Conservation (phyloP, 177 flowering plant species). For the Vitis hybrid region DNA sequence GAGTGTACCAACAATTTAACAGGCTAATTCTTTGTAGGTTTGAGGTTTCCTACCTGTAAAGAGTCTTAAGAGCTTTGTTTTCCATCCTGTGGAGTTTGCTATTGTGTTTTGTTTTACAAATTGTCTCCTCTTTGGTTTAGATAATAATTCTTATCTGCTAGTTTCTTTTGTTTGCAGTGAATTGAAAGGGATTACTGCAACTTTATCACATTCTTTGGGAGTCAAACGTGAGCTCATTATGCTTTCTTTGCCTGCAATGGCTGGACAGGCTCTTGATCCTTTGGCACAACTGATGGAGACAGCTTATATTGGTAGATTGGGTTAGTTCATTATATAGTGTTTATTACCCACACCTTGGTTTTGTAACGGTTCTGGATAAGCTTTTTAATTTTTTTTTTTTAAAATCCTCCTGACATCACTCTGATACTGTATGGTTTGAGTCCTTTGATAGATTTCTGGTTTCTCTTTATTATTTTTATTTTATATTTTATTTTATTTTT, state of each 20-base stretch:
- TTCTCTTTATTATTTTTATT: not conserved
- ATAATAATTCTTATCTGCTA: constrained; percentile 3
- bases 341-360: not conserved
- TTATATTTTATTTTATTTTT: not conserved
- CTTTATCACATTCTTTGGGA: constrained; percentile 28
- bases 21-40: too few relatives aligned
- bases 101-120: not conserved
- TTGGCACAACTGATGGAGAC: constrained; percentile 91
- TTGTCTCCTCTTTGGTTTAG: not conserved
- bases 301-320: constrained; percentile 90
- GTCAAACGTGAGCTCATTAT: constrained; percentile 59
- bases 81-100: too few relatives aligned
- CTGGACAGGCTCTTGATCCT: constrained; percentile 92
- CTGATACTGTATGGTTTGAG: not conserved
- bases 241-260: constrained; percentile 87
- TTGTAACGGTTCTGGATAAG: not conserved
- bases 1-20: too few relatives aligned
- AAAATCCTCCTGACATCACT: not conserved
- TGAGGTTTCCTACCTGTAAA: too few relatives aligned
- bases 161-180: constrained; percentile 32
- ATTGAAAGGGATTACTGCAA: constrained; percentile 16
- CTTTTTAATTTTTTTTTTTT: not conserved
- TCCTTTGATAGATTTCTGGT: not conserved
- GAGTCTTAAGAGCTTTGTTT: not conserved
- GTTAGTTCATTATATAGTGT: constrained; percentile 29